A percentile compares a stretch with the other conserved stretches of the same genome.
Conservation (phyloP, 257 asterid genomes). For the Cinchona pubescens region DNA sequence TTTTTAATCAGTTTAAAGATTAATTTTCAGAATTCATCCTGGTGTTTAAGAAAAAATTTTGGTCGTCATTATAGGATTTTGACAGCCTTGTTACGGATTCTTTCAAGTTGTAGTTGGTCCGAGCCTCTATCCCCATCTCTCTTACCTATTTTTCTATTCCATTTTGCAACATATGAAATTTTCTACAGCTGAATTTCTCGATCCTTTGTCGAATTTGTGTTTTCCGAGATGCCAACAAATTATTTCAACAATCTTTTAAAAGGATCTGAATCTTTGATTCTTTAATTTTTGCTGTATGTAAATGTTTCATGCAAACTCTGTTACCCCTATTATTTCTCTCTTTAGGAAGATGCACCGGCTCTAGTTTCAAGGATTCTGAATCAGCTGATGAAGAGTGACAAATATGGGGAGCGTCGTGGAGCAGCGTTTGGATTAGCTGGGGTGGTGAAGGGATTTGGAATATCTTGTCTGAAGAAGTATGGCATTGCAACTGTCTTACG, state of each 20-base stretch:
- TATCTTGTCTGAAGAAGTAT: slow-evolving; percentile 80
- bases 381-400: slow-evolving; percentile 91
- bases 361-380: slow-evolving; percentile 77
- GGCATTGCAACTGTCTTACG: slow-evolving; percentile 56
- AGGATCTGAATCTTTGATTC: background rate
- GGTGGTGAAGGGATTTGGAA: slow-evolving; percentile 83
- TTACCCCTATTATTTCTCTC: slow-evolving; percentile 6
- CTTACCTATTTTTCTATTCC: background rate
- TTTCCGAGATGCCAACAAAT: background rate
- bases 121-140: background rate
- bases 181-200: background rate
- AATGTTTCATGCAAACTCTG: background rate
- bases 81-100: background rate
- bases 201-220: background rate
- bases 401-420: slow-evolving; percentile 99
- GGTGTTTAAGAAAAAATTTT: background rate
- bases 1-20: background rate
- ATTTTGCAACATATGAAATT: background rate
- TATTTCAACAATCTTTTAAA: background rate
- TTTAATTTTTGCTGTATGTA: background rate
- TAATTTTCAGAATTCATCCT: background rate
- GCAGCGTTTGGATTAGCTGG: slow-evolving; percentile 99
- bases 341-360: slow-evolving; percentile 81
- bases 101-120: background rate
- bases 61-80: background rate